Conservation (phyloP, 2,329 filamentous ascomycete genomes). For the Zarea fungicola region DNA sequence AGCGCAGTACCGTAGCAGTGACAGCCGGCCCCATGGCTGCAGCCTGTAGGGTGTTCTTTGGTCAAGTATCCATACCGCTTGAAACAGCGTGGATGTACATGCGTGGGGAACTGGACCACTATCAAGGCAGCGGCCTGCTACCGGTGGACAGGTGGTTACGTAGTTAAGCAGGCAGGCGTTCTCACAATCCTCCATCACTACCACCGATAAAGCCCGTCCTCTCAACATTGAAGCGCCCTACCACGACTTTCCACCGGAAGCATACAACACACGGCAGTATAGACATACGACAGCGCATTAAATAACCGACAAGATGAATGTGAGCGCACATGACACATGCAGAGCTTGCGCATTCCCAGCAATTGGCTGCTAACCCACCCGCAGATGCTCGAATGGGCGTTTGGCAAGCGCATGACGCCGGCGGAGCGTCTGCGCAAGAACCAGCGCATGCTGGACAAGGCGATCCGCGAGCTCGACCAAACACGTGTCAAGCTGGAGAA, state of each 20-base stretch:
- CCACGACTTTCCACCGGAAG: not conserved
- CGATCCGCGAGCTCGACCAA: conserved; percentile 90
- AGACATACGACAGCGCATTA: not conserved
- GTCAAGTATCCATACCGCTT: no score
- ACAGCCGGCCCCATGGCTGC: no score
- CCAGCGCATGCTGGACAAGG: conserved; percentile 94
- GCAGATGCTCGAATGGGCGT: conserved; percentile 96
- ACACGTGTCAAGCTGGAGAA: conserved; percentile 95
- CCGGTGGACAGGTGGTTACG: conserved; percentile 6
- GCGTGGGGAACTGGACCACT: no score
- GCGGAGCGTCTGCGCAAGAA: conserved; percentile 89
- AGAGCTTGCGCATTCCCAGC: conserved; percentile 9
- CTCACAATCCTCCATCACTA: conserved; percentile 1
- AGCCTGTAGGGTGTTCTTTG: no score
- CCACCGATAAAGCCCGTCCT: not conserved
- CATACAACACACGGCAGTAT: not conserved
- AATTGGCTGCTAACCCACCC: conserved; percentile 13
- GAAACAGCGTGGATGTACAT: no score
- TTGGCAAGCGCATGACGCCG: conserved; percentile 98
- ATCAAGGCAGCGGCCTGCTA: not conserved
- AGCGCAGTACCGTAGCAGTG: no score
- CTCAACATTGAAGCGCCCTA: conserved; percentile 1
- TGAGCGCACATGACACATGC: conserved; percentile 28
- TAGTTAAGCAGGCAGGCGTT: conserved; percentile 9
- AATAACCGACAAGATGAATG: conserved; percentile 47